Evolutionary conservation across 345 rosid species (phyloP).

Genomic region (Nasturtium officinale): DNA sequence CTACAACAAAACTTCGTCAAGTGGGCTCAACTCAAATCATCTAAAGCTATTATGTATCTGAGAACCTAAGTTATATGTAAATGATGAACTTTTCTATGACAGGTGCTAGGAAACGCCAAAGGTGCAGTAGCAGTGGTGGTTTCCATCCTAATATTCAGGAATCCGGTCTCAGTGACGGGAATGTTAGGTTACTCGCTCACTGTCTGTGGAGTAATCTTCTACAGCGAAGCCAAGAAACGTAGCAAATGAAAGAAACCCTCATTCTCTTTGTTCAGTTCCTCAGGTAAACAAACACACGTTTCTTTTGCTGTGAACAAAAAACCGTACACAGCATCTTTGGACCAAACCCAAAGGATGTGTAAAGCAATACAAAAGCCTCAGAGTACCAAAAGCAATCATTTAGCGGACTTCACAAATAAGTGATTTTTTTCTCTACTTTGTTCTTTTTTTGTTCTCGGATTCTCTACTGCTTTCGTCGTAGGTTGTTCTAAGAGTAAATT

Average conservation of each 20-base stretch:
- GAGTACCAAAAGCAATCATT: slow-evolving; percentile 28
- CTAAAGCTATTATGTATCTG: slow-evolving; percentile 3
- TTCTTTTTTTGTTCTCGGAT: slow-evolving; percentile 2
- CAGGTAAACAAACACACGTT: slow-evolving; percentile 31
- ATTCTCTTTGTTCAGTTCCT: slow-evolving; percentile 29
- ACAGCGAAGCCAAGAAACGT: slow-evolving; percentile 59
- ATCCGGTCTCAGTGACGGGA: slow-evolving; percentile 59
- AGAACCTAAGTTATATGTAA: not conserved
- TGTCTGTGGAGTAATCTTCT: slow-evolving; percentile 54
- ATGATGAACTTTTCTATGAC: slow-evolving; percentile 16
- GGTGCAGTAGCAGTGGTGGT: slow-evolving; percentile 65
- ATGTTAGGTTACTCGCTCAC: slow-evolving; percentile 65
- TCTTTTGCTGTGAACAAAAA: slow-evolving; percentile 22
- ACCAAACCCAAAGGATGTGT: slow-evolving; percentile 32
- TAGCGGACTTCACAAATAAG: slow-evolving; percentile 40
- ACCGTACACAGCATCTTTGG: slow-evolving; percentile 32
- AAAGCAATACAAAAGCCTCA: slow-evolving; percentile 32
- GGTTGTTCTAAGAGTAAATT: slow-evolving; percentile 40
- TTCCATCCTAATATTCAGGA: slow-evolving; percentile 58
- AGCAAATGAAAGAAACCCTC: slow-evolving; percentile 40
- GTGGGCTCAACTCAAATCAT: not conserved
- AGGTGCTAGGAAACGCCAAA: slow-evolving; percentile 74
- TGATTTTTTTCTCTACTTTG: slow-evolving; percentile 8
- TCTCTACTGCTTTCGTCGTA: slow-evolving; percentile 26
- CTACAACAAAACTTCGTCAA: not conserved